Evolutionary conservation across 352 stramenopile species (phyloP).

Genomic region (Pythium myriotylum): DNA sequence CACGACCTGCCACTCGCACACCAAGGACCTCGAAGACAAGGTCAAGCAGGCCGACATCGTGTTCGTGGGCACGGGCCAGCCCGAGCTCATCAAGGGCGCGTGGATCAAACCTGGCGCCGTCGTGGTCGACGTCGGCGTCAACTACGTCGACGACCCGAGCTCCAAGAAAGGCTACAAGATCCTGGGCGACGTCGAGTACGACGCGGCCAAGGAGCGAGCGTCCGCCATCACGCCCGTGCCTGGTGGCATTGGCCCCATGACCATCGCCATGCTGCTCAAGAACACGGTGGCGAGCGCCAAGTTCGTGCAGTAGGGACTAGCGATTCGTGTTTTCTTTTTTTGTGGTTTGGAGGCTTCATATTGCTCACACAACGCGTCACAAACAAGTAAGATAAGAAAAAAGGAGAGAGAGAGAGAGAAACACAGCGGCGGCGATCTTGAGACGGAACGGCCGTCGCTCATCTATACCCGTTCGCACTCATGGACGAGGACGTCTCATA

Average conservation of each 20-base stretch:
- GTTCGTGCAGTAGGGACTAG: slow-evolving; percentile 31
- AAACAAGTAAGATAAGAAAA: background rate
- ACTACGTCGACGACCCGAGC: slow-evolving; percentile 91
- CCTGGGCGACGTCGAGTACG: slow-evolving; percentile 97
- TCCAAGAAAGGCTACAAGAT: slow-evolving; percentile 91
- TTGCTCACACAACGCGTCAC: too few species aligned
- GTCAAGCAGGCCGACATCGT: slow-evolving; percentile 94
- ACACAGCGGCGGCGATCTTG: background rate
- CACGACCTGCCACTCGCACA: slow-evolving; percentile 96
- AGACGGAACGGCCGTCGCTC: slow-evolving; percentile 1
- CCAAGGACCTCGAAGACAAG: slow-evolving; percentile 60
- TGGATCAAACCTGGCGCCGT: slow-evolving; percentile 98
- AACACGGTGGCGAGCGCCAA: slow-evolving; percentile 77
- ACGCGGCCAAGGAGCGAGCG: slow-evolving; percentile 77
- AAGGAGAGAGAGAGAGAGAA: background rate
- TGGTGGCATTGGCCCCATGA: slow-evolving; percentile 98
- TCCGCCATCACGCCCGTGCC: slow-evolving; percentile 97
- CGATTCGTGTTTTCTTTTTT: background rate
- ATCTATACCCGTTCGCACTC: slow-evolving; percentile 25
- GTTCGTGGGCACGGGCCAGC: slow-evolving; percentile 93
- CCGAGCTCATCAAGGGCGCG: slow-evolving; percentile 93
- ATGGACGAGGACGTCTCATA: slow-evolving; percentile 20
- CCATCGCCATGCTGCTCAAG: slow-evolving; percentile 93
- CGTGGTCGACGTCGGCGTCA: slow-evolving; percentile 99
- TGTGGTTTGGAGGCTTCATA: background rate